Conservation (phyloP, 176 grass and related monocot genomes). For the Saccharum officinarum region DNA sequence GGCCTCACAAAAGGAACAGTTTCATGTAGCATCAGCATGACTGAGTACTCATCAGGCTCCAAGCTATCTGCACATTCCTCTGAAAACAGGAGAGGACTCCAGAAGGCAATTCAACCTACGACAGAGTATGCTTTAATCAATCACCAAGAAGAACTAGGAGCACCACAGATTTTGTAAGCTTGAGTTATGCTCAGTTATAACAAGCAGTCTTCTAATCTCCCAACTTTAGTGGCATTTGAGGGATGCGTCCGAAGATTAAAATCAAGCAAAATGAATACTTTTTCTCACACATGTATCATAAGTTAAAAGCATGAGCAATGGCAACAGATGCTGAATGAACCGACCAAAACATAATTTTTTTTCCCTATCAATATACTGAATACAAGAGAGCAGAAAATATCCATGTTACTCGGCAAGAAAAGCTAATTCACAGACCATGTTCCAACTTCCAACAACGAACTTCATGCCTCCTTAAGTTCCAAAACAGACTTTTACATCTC, state of each 20-base stretch:
- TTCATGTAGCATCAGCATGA: constrained; percentile 55
- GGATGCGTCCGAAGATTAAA: background rate
- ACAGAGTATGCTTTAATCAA: constrained; percentile 13
- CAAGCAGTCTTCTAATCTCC: background rate
- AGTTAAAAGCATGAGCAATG: background rate
- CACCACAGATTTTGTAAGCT: background rate
- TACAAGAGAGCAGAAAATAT: too few species aligned
- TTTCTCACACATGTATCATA: background rate
- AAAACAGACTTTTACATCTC: too few species aligned
- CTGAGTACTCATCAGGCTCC: constrained; percentile 42
- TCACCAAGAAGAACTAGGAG: background rate
- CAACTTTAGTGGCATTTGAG: background rate
- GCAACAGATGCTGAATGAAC: background rate
- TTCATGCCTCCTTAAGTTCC: too few species aligned
- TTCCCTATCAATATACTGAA: too few species aligned
- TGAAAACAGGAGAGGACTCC: background rate
- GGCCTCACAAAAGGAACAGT: constrained; percentile 27
- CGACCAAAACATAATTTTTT: background rate
- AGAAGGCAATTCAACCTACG: constrained; percentile 23
- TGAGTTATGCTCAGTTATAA: background rate
- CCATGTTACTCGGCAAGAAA: too few species aligned
- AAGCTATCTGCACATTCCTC: constrained; percentile 37
- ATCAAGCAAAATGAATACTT: background rate
- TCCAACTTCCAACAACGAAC: too few species aligned
- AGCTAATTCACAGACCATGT: too few species aligned